Evolutionary conservation across 306 rosid genomes (phyloP), one percentile per base, ranked within the genome.

Genomic region (Leucaena leucocephala): DNA sequence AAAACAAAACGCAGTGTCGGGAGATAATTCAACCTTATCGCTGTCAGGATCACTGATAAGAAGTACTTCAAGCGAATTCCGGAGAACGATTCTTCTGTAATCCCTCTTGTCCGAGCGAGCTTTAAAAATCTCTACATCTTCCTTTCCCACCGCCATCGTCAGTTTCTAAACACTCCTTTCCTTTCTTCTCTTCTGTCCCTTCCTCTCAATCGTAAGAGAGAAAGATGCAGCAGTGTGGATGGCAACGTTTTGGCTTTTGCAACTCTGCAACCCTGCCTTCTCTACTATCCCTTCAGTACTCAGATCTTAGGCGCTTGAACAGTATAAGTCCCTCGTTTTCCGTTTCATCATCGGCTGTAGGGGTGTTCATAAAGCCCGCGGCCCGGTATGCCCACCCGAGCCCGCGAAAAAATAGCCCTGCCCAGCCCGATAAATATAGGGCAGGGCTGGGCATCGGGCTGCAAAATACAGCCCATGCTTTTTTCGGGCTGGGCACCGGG

Each of bases 1-100:
- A 62, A 66, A 57, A 43, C 44, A 65, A 5, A n/a, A 21, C 8
- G 17, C 2, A 40, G 16, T 68, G 43, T 72, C 16, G 36, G 3
- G 45, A 65, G 50, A 38, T 21, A 68, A 16, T 15, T 76, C 76
- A 75, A 78, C 99, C 99, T 95, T 95, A 76, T 93, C 99, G 8
- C 98, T 89, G 45, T 90, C 92, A 15, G 96, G 94, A 85, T 95
- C 98, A 88, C 90, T 86, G 84, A 95, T 80, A 65, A 95, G 89
- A 27, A 95, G 96, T 12, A 78, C 93, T 74, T 95, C 82, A 35
- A 95, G 99, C 57, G 91, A 93, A 80, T 92, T 91, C 2, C 27
- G 70, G n/a, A 92, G 97, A 77, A 95, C 85, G 79, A 95, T 84
- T 79, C 96, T 87, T 76, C 84, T 69, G 93, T 91, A 95, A 40